phyloP scores from a whole-genome alignment of 768 basidiomycete species.

The Kwoniella sp. region DNA sequence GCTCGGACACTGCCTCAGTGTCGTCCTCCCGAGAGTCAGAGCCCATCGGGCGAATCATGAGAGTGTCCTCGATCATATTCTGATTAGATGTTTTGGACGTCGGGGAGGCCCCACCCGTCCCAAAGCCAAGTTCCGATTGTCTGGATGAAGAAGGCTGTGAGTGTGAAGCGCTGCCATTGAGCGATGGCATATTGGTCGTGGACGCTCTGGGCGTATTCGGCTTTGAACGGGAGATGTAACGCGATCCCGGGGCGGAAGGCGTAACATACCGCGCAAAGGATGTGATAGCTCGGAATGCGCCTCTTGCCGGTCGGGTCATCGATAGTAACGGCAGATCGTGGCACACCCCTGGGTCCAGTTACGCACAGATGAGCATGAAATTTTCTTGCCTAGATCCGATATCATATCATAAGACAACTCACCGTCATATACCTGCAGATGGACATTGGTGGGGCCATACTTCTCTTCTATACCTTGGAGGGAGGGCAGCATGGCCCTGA shows the following conservation, averaged over 20 bases:
- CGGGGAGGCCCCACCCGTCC: not conserved
- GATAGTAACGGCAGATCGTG: slow-evolving; percentile 75
- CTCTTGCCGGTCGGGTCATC: slow-evolving; percentile 56
- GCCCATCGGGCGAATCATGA: not conserved
- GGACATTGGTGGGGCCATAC: slow-evolving; percentile 70
- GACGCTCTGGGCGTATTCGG: not conserved
- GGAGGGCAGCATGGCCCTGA: slow-evolving; percentile 58
- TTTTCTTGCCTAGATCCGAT: no score
- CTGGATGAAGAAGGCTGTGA: not conserved
- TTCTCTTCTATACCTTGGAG: slow-evolving; percentile 54
- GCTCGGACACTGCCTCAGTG: not conserved
- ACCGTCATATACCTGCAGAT: slow-evolving; percentile 92
- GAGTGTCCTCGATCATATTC: not conserved
- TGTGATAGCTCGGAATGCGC: slow-evolving; percentile 57
- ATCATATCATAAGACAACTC: no score
- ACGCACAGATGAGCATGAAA: slow-evolving; percentile 7
- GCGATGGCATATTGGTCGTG: not conserved
- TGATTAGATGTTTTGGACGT: not conserved
- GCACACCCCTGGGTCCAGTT: slow-evolving; percentile 65
- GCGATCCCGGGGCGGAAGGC: slow-evolving; percentile 40
- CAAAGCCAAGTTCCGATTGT: not conserved
- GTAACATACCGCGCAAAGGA: slow-evolving; percentile 57
- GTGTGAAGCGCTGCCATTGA: not conserved
- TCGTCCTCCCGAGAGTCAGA: slow-evolving; percentile 1
- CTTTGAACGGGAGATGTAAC: slow-evolving; percentile 19